Evolutionary conservation across 169 alveolate species (phyloP).

Genomic region (Cyclospora cayetanensis): DNA sequence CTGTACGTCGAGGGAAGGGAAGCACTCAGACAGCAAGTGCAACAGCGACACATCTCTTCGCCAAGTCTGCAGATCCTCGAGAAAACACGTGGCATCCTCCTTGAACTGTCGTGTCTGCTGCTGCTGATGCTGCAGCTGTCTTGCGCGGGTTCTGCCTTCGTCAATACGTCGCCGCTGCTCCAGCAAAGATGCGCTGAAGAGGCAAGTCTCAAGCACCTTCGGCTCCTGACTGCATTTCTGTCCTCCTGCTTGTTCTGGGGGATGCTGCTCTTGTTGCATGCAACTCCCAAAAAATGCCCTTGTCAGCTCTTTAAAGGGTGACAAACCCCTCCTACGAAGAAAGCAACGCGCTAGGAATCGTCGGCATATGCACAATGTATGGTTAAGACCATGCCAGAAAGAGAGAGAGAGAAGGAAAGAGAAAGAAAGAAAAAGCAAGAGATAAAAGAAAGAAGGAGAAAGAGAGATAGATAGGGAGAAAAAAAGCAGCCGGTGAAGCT

Average conservation of each 20-base stretch:
- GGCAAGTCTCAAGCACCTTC: slow-evolving; percentile 49
- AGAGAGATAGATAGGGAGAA: not conserved
- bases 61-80: slow-evolving; percentile 21
- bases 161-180: slow-evolving; percentile 41
- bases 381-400: not conserved
- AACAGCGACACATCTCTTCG: slow-evolving; percentile 51
- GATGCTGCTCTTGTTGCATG: not conserved
- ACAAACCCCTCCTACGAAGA: not conserved
- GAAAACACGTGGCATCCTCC: not conserved
- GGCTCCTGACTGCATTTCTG: not conserved
- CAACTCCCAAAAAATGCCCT: not conserved
- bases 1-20: not conserved
- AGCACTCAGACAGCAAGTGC: slow-evolving; percentile 21
- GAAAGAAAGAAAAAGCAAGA: not conserved
- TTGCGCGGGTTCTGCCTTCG: not conserved
- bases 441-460: not conserved
- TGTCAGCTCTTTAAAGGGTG: slow-evolving; percentile 19
- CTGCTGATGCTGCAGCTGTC: slow-evolving; percentile 37
- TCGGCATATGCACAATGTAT: not conserved
- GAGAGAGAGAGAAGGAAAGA: not conserved
- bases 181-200: not conserved
- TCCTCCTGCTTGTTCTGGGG: not conserved
- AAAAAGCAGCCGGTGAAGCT: not conserved
- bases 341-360: not conserved
- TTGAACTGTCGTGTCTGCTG: not conserved